Evolutionary conservation across 495 filamentous ascomycete genomes (phyloP).

Genomic region (Lophiotrema nucula): DNA sequence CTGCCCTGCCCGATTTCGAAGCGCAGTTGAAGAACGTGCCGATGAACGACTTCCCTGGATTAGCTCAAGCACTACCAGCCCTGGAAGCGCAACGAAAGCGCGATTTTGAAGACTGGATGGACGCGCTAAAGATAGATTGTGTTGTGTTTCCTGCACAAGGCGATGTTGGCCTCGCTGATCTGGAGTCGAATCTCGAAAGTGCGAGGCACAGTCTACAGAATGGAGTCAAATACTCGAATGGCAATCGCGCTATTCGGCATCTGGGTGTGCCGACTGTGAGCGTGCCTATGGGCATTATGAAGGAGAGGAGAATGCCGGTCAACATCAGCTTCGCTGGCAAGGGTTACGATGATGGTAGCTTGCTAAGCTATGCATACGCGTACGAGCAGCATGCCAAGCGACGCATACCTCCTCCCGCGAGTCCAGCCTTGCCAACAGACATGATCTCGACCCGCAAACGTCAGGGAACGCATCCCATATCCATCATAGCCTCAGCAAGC

Average conservation of each 20-base stretch:
- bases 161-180: too few relatives aligned
- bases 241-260: constrained; percentile 39
- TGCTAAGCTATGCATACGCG: constrained; percentile 39
- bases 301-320: constrained; percentile 35
- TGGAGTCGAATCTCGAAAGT: constrained; percentile 31
- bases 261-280: constrained; percentile 40
- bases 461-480: too few relatives aligned
- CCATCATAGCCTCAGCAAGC: too few relatives aligned
- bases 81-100: constrained; percentile 39
- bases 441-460: too few relatives aligned
- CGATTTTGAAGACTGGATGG: constrained; percentile 42
- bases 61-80: constrained; percentile 30
- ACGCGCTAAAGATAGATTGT: too few relatives aligned
- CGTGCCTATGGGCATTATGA: constrained; percentile 38
- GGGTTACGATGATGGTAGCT: constrained; percentile 35
- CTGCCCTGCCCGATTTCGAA: constrained; percentile 23
- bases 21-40: constrained; percentile 13
- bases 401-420: neutral
- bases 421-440: too few relatives aligned
- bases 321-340: constrained; percentile 40
- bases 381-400: constrained; percentile 33
- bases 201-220: constrained; percentile 34
- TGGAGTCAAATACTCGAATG: constrained; percentile 41
- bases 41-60: constrained; percentile 31
- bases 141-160: too few relatives aligned